phyloP scores from a whole-genome alignment of 2,329 filamentous ascomycete species.

The Nakataea oryzae region DNA sequence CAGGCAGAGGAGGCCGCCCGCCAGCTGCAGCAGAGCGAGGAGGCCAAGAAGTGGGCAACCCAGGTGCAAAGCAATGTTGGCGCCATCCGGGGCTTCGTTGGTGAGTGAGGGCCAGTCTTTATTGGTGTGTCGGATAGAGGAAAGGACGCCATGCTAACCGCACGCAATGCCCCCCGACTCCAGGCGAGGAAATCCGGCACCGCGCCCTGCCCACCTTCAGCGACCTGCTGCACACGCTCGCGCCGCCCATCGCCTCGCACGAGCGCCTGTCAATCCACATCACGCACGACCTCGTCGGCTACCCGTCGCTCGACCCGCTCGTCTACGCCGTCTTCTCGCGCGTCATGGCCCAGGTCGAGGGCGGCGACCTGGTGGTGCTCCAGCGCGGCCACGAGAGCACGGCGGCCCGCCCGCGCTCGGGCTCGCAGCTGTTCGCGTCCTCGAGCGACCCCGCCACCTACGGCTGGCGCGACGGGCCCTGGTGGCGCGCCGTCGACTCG shows the following conservation, averaged over 20 bases:
- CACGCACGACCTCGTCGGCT: slow-evolving; percentile 89
- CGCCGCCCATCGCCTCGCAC: slow-evolving; percentile 91
- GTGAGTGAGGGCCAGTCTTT: background rate
- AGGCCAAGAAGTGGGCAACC: slow-evolving; percentile 91
- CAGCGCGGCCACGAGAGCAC: slow-evolving; percentile 72
- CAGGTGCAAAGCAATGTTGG: slow-evolving; percentile 71
- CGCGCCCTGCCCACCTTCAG: slow-evolving; percentile 91
- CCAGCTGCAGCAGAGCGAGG: slow-evolving; percentile 91
- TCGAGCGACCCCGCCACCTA: slow-evolving; percentile 41
- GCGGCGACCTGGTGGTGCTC: slow-evolving; percentile 86
- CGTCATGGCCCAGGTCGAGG: slow-evolving; percentile 98
- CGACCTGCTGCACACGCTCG: slow-evolving; percentile 87
- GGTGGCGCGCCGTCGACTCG: slow-evolving; percentile 71
- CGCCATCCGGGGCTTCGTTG: slow-evolving; percentile 3
- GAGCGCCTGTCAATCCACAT: slow-evolving; percentile 96
- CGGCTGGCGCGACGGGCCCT: slow-evolving; percentile 89
- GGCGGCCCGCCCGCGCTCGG: background rate
- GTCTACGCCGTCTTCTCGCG: slow-evolving; percentile 86
- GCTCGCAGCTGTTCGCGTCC: slow-evolving; percentile 16
- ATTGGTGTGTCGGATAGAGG: background rate
- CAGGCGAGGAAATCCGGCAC: slow-evolving; percentile 78
- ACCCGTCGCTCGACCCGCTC: slow-evolving; percentile 86
- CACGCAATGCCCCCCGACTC: background rate
- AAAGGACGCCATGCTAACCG: background rate
- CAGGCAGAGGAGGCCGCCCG: slow-evolving; percentile 88